phyloP scores from a whole-genome alignment of 305 asterid species.

The Solanum hybrid region DNA sequence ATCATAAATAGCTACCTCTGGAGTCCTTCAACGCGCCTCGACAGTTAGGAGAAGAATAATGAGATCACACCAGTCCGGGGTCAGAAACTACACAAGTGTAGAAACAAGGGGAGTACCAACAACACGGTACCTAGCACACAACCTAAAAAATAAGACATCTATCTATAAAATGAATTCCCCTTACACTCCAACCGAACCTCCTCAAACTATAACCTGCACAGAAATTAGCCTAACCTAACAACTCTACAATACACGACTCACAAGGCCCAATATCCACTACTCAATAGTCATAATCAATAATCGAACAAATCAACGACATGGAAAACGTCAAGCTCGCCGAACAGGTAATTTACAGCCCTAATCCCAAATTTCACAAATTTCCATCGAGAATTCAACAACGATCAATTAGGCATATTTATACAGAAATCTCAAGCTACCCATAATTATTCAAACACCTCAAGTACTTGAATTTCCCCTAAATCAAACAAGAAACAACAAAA shows the following conservation, averaged over 20 bases:
- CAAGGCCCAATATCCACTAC: no score
- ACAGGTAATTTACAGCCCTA: background rate
- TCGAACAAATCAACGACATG: background rate
- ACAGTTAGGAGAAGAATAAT: background rate
- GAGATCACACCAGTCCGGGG: background rate
- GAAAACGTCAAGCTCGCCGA: background rate
- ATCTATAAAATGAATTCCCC: no score
- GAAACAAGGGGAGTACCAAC: no score
- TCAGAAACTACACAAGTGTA: no score
- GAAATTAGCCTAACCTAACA: no score
- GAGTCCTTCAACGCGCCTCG: background rate
- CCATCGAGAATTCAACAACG: background rate
- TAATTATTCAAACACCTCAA: background rate
- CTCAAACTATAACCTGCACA: no score
- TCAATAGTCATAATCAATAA: no score
- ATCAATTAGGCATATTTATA: no score
- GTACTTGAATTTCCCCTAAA: background rate
- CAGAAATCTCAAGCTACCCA: background rate
- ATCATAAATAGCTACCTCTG: background rate
- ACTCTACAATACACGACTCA: no score
- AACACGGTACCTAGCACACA: no score
- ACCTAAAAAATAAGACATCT: no score
- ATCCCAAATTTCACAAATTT: background rate
- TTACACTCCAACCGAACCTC: no score
- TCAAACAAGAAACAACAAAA: background rate